Base-by-base conservation (phyloP, 2,329 filamentous ascomycete genomes). In the Macroventuria anomochaeta region DNA sequence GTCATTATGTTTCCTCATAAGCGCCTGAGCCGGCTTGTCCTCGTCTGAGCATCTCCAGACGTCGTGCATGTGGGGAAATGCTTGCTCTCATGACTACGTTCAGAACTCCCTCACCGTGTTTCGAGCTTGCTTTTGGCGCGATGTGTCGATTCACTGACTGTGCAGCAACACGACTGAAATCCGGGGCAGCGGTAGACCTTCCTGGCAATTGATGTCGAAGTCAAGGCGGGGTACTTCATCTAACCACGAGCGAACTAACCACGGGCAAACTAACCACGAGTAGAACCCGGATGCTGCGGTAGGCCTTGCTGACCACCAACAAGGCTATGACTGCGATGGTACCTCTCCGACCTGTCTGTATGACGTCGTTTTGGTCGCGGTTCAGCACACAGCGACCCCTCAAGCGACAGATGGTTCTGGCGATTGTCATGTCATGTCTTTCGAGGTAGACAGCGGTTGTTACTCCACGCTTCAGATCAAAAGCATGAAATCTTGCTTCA, bases 11-110 rank as follows among this genome's bases (percentile, higher is more conserved):
- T 64, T 62, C 57, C 42, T 59, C 50, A 54, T 49, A 73, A 66
- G 64, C 70, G 70, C 71, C 62, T 39, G 63, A 69, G 58, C 70
- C 69, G 66, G 61, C 57, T 57, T 57, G 52, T 63, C 55, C 53
- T 51, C 48, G 21, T 53, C 23, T 33, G 34, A 36, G 23, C 40
- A 20, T 25, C 39, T 23, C 23, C 46, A 55, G 26, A 57, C 42
- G 40, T 37, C 47, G 55, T 47, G 49, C 37, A 63, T 69, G 69
- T 62, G 69, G 65, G 68, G 65, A 63, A 61, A 33, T 46, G 42
- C 38, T 46, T 57, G 46, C 54, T 34, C 39, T 51, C 52, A 48
- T 57, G 52, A 53, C 57, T 52, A 42, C 51, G 37, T 46, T 26
- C 53, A 46, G 34, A 44, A 43, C 43, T 32, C 29, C 34, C 38